phyloP scores from a whole-genome alignment of 1,284 basidiomycete species.

The Microbotryum silenes-acaulis region DNA sequence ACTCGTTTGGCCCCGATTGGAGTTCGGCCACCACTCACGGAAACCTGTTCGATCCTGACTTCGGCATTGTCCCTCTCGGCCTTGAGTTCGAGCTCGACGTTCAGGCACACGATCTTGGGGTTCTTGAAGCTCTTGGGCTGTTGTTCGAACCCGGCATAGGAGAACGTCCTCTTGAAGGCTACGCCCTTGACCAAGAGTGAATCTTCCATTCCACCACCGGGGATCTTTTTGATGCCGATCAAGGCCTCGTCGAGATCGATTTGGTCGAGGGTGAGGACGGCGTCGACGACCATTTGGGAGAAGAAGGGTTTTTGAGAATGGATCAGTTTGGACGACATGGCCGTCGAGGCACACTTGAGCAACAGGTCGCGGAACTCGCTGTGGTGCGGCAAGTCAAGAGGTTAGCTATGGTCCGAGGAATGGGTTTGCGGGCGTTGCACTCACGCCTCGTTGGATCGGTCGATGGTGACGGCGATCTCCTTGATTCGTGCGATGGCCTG shows the following conservation, averaged over 20 bases:
- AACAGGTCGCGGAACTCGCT: conserved; percentile 89
- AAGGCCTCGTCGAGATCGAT: conserved; percentile 90
- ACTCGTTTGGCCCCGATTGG: neutral
- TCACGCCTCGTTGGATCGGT: conserved; percentile 81
- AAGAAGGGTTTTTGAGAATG: conserved; percentile 99
- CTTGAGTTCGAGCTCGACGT: conserved; percentile 98
- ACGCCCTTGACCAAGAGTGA: conserved; percentile 82
- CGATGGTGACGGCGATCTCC: conserved; percentile 80
- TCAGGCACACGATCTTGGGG: conserved; percentile 86
- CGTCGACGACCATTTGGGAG: conserved; percentile 97
- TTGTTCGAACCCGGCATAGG: conserved; percentile 98
- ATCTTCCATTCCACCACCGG: conserved; percentile 94
- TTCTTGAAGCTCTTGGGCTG: conserved; percentile 90
- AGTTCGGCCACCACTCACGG: conserved; percentile 39
- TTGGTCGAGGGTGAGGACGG: conserved; percentile 85
- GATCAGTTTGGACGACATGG: conserved; percentile 99
- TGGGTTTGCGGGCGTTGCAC: conserved; percentile 37
- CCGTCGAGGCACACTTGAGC: conserved; percentile 92
- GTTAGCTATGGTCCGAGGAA: neutral
- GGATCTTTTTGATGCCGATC: conserved; percentile 97
- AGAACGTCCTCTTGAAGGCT: conserved; percentile 99
- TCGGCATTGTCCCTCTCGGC: conserved; percentile 99
- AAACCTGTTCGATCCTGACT: conserved; percentile 90
- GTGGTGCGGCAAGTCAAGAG: conserved; percentile 13
- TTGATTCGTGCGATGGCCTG: conserved; percentile 81